These are phyloP conservation scores for Gossypium davidsonii DNA, from an alignment of 441 rosid genomes.

Conservation along the genomic window DNA sequence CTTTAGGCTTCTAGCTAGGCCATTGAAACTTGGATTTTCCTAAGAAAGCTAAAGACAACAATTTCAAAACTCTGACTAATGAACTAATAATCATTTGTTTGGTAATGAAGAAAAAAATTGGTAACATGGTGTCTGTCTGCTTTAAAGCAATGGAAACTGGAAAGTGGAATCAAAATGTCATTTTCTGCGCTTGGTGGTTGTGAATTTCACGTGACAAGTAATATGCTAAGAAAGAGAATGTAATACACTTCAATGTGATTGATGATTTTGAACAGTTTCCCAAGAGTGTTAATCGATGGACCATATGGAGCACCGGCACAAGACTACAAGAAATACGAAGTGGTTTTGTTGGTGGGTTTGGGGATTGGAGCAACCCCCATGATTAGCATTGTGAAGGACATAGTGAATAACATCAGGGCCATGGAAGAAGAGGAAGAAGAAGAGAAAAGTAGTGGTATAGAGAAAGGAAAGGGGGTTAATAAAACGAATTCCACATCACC, in stretches of 20 bases:
- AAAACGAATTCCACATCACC: not conserved
- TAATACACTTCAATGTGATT: not conserved
- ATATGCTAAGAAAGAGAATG: no score
- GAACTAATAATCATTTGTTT: not conserved
- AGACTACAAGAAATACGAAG: slow-evolving; percentile 66
- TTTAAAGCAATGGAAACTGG: not conserved
- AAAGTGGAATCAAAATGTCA: not conserved
- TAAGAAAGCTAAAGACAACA: not conserved
- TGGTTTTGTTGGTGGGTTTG: slow-evolving; percentile 56
- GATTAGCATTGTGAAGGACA: slow-evolving; percentile 71
- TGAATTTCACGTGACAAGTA: no score
- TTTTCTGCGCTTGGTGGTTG: not conserved
- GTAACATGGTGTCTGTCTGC: not conserved
- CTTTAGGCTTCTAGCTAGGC: not conserved
- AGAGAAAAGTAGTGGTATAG: slow-evolving; percentile 18
- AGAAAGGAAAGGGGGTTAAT: slow-evolving; percentile 21
- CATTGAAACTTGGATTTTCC: not conserved
- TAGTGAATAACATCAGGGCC: slow-evolving; percentile 51
- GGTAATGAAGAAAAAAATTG: not conserved
- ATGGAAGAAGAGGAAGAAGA: slow-evolving; percentile 29
- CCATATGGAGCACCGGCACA: slow-evolving; percentile 78
- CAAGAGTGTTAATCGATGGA: slow-evolving; percentile 60
- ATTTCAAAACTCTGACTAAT: not conserved
- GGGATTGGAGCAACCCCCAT: slow-evolving; percentile 80
- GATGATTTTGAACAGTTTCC: slow-evolving; percentile 35